A percentile compares a stretch with the other conserved stretches of the same genome.
Evolutionary conservation across 2,329 filamentous ascomycete genomes (phyloP).

Genomic region (Tolypocladium sp.): DNA sequence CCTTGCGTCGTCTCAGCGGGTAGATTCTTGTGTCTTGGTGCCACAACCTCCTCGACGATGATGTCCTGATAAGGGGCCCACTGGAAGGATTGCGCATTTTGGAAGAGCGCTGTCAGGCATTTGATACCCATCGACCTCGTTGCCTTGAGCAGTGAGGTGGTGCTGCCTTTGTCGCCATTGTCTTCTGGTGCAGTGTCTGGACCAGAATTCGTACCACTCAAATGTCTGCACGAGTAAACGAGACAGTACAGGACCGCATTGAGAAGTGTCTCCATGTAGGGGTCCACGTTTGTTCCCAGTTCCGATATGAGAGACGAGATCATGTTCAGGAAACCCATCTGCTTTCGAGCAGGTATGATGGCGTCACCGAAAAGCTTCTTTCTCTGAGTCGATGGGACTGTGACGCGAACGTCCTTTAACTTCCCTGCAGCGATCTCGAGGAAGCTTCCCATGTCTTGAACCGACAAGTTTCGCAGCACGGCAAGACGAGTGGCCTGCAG

Average conservation of each 20-base stretch:
- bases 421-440: conserved; percentile 72
- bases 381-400: conserved; percentile 38
- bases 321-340: conserved; percentile 89
- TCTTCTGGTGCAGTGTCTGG: conserved; percentile 26
- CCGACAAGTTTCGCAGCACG: conserved; percentile 67
- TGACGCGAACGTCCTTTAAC: conserved; percentile 50
- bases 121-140: conserved; percentile 69
- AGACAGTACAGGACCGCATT: conserved; percentile 77
- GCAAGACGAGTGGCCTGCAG: conserved; percentile 75
- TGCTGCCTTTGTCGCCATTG: conserved; percentile 33
- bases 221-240: conserved; percentile 55
- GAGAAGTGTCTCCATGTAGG: conserved; percentile 60
- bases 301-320: conserved; percentile 78
- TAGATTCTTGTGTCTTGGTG: conserved; percentile 68
- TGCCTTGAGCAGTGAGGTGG: conserved; percentile 52
- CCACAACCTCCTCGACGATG: conserved; percentile 68
- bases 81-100: conserved; percentile 58
- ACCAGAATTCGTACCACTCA: conserved; percentile 32
- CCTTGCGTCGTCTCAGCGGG: conserved; percentile 82
- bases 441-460: conserved; percentile 70
- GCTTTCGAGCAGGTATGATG: conserved; percentile 61
- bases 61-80: conserved; percentile 63
- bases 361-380: conserved; percentile 48
- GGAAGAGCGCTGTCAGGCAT: conserved; percentile 71
- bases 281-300: conserved; percentile 62